Percentiles rank a stretch among this genome's conserved stretches.
Conservation (phyloP, 2,329 filamentous ascomycete species). For the Simplicillium aogashimaense region DNA sequence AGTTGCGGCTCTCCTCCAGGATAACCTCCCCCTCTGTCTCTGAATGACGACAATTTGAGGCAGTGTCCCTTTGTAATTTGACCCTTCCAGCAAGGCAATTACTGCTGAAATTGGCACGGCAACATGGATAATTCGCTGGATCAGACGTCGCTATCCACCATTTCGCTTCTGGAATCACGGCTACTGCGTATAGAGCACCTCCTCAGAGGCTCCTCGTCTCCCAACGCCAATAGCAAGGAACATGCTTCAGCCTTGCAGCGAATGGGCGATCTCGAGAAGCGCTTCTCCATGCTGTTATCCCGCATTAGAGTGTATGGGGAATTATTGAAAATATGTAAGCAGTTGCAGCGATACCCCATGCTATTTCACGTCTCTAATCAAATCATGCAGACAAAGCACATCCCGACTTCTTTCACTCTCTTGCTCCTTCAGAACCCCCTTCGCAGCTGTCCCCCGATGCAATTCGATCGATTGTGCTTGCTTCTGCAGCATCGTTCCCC, state of each 20-base stretch:
- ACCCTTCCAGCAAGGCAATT: too few species aligned
- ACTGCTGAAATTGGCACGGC: too few species aligned
- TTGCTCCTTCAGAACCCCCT: constrained; percentile 34
- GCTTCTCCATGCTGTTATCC: constrained; percentile 39
- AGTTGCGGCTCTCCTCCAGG: too few species aligned
- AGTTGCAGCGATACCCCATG: not conserved
- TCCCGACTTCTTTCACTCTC: constrained; percentile 44
- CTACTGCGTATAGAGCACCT: constrained; percentile 50
- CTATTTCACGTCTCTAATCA: constrained; percentile 1
- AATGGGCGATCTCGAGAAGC: constrained; percentile 41
- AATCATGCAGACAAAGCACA: constrained; percentile 35
- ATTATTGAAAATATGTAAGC: constrained; percentile 50
- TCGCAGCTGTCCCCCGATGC: constrained; percentile 41
- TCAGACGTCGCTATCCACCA: constrained; percentile 42
- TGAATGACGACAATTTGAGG: too few species aligned
- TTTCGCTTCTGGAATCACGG: constrained; percentile 48
- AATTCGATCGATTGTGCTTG: constrained; percentile 44
- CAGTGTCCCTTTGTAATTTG: too few species aligned
- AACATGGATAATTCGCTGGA: constrained; percentile 31
- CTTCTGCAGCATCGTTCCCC: constrained; percentile 45
- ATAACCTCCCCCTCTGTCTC: too few species aligned
- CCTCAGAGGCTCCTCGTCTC: constrained; percentile 36
- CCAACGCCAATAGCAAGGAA: constrained; percentile 19
- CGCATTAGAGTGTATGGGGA: constrained; percentile 47
- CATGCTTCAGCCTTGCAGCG: constrained; percentile 30